phyloP scores from a whole-genome alignment of 106 monocot species.

The Dendrobium catenatum region DNA sequence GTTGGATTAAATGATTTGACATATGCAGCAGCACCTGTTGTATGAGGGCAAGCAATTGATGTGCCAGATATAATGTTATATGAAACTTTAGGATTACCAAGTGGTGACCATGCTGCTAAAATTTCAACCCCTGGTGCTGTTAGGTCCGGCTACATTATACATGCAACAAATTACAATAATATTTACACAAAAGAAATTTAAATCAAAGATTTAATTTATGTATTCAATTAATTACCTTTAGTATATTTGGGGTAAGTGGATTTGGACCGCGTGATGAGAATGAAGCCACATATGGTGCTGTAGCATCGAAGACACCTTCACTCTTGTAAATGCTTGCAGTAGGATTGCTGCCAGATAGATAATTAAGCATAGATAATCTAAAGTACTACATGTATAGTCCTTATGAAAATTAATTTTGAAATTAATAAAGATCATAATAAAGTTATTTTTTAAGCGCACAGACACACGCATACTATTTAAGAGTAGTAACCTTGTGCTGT shows the following conservation, averaged over 20 bases:
- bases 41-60: constrained; percentile 41
- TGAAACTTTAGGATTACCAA: background rate
- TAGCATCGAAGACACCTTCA: constrained; percentile 8
- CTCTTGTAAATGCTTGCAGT: constrained; percentile 23
- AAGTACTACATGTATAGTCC: background rate
- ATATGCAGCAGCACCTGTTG: constrained; percentile 21
- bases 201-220: background rate
- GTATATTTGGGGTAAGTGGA: constrained; percentile 19
- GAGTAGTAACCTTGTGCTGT: constrained; percentile 11
- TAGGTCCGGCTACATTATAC: constrained; percentile 13
- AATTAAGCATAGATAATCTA: background rate
- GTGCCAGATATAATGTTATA: constrained; percentile 35
- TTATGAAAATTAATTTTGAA: too few relatives aligned
- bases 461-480: too few relatives aligned
- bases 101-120: constrained; percentile 20
- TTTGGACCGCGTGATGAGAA: constrained; percentile 28
- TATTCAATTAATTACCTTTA: constrained; percentile 17
- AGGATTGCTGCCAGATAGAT: constrained; percentile 9
- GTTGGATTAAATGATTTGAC: constrained; percentile 31
- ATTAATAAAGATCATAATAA: too few relatives aligned
- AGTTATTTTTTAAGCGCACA: too few relatives aligned
- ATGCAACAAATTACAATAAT: background rate
- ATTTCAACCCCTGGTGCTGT: constrained; percentile 23
- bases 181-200: background rate
- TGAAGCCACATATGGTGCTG: background rate